Base-by-base conservation (phyloP, 164 flowering plant species). In the Vitis amurensis region DNA sequence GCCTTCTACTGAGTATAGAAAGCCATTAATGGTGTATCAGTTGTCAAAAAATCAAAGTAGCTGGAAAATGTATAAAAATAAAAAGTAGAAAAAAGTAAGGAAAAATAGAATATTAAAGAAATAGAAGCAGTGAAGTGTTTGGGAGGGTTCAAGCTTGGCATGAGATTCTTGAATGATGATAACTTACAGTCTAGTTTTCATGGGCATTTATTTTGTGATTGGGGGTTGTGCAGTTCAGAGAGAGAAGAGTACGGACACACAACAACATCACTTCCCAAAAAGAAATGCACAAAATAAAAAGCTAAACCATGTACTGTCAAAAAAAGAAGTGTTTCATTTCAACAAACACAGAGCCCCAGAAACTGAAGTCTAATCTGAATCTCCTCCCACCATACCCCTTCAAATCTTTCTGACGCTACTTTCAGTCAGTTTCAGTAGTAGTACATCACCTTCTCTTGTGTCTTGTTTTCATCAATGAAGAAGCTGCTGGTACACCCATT, bases 341-440 rank as follows among this genome's bases (percentile, higher is more conserved):
- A 60, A n/a, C 62, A 64, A 55, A 77, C 74, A 76, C 73, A 67
- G 31, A 69, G 51, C 67, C 73, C 74, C 74, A 77, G 44, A 61
- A 75, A 75, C 76, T 69, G 65, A 64, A 61, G 50, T 17, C 52
- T 31, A n/a, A 11, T 66, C 68, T 50, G 55, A 64, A 23, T 56
- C 58, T 17, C 52, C 44, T 63, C 50, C 37, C 9, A 47, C 68
- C 72, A 52, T 79, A 66, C 76, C 78, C 78, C 74, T 69, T 74
- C 80, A 74, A 74, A 71, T 78, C 84, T 75, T 56, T 74, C 74
- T 74, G 72, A 71, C 68, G 59, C 62, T 64, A 73, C 73, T 74
- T 67, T 50, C 74, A 73, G 71, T 73, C 73, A 68, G 72, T 74
- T 67, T 13, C 59, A 74, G 67, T 61, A 71, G 61, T 55, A 55